These are phyloP conservation scores for Corchorus olitorius DNA, from an alignment of 345 rosid genomes.

Conservation along the genomic window DNA sequence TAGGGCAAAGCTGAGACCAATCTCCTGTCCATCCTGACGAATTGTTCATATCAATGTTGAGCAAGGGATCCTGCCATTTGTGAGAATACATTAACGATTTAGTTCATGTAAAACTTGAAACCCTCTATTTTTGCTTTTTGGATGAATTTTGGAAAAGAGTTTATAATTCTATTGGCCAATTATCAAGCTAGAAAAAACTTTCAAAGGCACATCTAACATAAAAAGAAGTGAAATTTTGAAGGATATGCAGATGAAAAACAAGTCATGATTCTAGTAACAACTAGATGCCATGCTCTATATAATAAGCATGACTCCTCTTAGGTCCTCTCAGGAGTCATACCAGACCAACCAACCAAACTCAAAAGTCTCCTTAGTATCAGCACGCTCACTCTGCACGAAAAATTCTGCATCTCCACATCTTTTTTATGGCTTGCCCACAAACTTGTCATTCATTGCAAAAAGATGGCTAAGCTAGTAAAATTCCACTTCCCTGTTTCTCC, in stretches of 20 bases:
- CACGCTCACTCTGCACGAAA: neutral
- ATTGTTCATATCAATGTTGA: conserved; percentile 64
- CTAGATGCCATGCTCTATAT: neutral
- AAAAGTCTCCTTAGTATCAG: neutral
- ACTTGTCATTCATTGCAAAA: neutral
- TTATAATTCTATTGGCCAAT: neutral
- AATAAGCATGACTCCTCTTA: neutral
- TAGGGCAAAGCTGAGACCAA: conserved; percentile 99
- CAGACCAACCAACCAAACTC: neutral
- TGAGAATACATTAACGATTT: neutral
- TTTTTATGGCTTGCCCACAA: neutral
- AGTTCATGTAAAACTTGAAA: neutral
- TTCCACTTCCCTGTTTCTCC: neutral
- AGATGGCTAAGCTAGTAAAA: conserved; percentile 6
- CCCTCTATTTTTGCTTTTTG: neutral
- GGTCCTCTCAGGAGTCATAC: neutral
- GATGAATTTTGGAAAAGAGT: neutral
- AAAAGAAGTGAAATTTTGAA: neutral
- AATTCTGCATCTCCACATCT: conserved; percentile 1
- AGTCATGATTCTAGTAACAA: conserved; percentile 3
- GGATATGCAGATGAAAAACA: neutral
- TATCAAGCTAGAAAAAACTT: neutral
- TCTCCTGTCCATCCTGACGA: conserved; percentile 76
- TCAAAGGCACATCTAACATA: neutral
- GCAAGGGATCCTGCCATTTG: conserved; percentile 70